Evolutionary conservation across 108 stramenopile species (phyloP), one percentile per base, ranked within the genome.

Genomic region (Cyclotella distinguenda): DNA sequence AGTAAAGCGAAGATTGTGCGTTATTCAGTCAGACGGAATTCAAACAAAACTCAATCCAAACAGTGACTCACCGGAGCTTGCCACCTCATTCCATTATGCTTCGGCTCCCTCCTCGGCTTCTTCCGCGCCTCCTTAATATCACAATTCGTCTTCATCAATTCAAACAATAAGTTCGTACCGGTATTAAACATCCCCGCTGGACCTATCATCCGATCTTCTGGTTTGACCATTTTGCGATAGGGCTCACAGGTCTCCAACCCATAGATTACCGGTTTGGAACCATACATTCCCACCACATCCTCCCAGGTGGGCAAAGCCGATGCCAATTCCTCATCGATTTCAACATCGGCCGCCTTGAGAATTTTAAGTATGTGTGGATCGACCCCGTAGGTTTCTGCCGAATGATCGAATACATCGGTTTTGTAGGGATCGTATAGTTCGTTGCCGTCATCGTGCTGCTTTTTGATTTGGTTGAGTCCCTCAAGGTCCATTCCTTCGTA

Each of bases 161-260:
- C 79, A 10, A 66, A 78, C 69, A 94, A 60, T n/a, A 92, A 47
- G 51, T 95, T 92, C 21, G 94, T 89, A 8, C 89, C 84, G 0
- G 74, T 87, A 68, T 92, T 86, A 77, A 89, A 92, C 56, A 87
- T 68, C 3, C 88, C 87, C 25, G 87, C 84, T 13, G 67, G 72
- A 31, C 60, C 66, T 15, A 69, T 73, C 58, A 68, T 60, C 21
- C 53, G 34, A 46, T 74, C 34, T 48, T 58, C 53, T 13, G 59
- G 66, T 35, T 50, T 53, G 25, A 65, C 69, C 9, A 28, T 64
- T 0, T 72, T 46, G 16, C 81, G 81, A 70, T 85, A 90, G 35
- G 45, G 47, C 46, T 78, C 59, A 70, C 89, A 69, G 46, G 76
- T 43, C 70, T 47, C 86, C 40, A 91, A 54, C 42, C 90, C 90